A percentile compares a stretch with the other conserved stretches of the same genome.
Conservation (phyloP, 805 yeast species). For the Kuraishia floccosa region DNA sequence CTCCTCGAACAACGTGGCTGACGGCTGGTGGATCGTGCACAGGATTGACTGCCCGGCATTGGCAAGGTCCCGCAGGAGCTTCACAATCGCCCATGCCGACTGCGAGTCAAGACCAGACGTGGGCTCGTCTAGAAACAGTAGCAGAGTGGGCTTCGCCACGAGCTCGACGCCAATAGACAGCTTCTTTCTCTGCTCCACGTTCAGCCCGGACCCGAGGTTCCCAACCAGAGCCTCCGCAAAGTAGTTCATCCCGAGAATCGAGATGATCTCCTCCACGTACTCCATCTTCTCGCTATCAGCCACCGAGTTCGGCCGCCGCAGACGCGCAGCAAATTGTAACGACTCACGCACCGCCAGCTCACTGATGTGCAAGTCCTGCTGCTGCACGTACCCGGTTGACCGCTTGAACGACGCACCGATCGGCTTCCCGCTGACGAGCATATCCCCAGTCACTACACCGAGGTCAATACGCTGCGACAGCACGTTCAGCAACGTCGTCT, state of each 20-base stretch:
- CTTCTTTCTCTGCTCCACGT: constrained; percentile 29
- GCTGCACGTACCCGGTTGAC: constrained; percentile 40
- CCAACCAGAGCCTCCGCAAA: constrained; percentile 35
- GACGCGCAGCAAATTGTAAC: constrained; percentile 26
- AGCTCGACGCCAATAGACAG: constrained; percentile 33
- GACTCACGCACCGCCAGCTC: constrained; percentile 35
- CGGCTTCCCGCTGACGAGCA: constrained; percentile 33
- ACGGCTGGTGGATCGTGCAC: constrained; percentile 47
- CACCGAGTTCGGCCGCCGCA: constrained; percentile 24
- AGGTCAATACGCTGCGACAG: constrained; percentile 30
- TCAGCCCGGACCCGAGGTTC: constrained; percentile 24
- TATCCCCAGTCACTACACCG: constrained; percentile 37
- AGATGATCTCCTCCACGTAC: constrained; percentile 30
- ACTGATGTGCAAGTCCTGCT: constrained; percentile 35
- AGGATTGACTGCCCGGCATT: constrained; percentile 35
- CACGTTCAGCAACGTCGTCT: constrained; percentile 35
- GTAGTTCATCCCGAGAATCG: constrained; percentile 27
- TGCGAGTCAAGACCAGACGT: constrained; percentile 41
- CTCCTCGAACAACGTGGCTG: constrained; percentile 34
- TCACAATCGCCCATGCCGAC: constrained; percentile 39
- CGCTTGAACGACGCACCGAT: constrained; percentile 28
- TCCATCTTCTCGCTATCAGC: constrained; percentile 25
- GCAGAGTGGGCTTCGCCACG: constrained; percentile 32
- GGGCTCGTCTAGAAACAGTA: constrained; percentile 38
- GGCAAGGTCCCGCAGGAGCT: constrained; percentile 29